Percentiles rank a stretch among this genome's conserved stretches.
These are phyloP conservation scores for Asclepias syriaca DNA, from an alignment of 257 asterid species.

Conservation along the genomic window DNA sequence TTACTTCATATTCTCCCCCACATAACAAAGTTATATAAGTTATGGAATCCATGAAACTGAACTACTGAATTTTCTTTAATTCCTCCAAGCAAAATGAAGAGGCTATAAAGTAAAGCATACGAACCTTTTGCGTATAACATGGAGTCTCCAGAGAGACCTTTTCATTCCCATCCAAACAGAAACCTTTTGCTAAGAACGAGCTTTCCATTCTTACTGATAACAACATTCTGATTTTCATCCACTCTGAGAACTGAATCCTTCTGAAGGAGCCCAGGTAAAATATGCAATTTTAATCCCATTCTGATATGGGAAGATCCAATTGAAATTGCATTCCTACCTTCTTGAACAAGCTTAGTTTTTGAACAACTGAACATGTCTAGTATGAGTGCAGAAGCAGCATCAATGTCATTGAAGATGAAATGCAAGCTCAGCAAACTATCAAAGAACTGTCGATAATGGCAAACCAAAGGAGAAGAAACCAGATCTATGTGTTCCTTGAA, in stretches of 20 bases:
- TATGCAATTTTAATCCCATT: constrained; percentile 50
- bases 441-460: constrained; percentile 59
- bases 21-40: neutral
- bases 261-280: constrained; percentile 43
- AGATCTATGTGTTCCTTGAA: constrained; percentile 46
- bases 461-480: constrained; percentile 32
- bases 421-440: constrained; percentile 61
- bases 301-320: constrained; percentile 63
- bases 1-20: neutral
- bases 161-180: neutral
- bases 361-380: constrained; percentile 31
- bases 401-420: constrained; percentile 67
- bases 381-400: constrained; percentile 64
- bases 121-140: neutral
- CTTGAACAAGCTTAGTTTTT: constrained; percentile 14
- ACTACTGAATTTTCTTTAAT: neutral
- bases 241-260: constrained; percentile 46
- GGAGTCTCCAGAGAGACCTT: neutral
- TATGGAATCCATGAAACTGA: neutral
- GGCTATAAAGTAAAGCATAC: neutral
- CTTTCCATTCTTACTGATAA: constrained; percentile 47
- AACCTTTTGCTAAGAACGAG: constrained; percentile 35
- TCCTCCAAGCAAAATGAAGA: neutral
- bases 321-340: constrained; percentile 32
- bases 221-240: constrained; percentile 35